A percentile compares a stretch with the other conserved stretches of the same genome.
Conservation (phyloP, 768 basidiomycete genomes). For the Cytidiella melzeri region DNA sequence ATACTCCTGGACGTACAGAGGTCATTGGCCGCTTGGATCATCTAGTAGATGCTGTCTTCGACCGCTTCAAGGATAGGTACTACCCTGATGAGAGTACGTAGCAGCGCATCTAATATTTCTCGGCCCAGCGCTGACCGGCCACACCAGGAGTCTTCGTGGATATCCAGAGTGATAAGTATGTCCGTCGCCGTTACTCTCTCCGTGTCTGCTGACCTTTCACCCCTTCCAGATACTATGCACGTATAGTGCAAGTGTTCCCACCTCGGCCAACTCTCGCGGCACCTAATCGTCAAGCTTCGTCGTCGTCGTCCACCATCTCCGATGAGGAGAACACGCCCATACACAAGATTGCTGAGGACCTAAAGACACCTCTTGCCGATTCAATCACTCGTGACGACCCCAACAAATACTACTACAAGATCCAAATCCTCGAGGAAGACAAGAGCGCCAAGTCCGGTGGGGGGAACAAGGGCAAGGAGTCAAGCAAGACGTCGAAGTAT, state of each 20-base stretch:
- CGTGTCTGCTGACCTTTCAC: slow-evolving; percentile 15
- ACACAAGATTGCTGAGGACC: slow-evolving; percentile 74
- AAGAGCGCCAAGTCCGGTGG: slow-evolving; percentile 55
- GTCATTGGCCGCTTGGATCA: slow-evolving; percentile 95
- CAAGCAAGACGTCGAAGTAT: slow-evolving; percentile 48
- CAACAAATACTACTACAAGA: slow-evolving; percentile 78
- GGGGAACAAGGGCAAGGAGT: slow-evolving; percentile 43
- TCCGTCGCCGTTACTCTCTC: slow-evolving; percentile 8
- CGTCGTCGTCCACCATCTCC: slow-evolving; percentile 29
- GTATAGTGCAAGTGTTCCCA: slow-evolving; percentile 72
- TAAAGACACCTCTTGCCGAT: slow-evolving; percentile 69
- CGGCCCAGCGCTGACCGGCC: not conserved
- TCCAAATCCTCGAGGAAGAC: slow-evolving; percentile 73
- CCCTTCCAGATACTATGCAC: slow-evolving; percentile 68
- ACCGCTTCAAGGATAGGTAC: slow-evolving; percentile 95
- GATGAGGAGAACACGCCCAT: slow-evolving; percentile 33
- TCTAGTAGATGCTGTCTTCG: slow-evolving; percentile 90
- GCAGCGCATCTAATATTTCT: not conserved
- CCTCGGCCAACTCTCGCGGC: slow-evolving; percentile 28
- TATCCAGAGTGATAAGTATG: slow-evolving; percentile 79
- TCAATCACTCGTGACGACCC: slow-evolving; percentile 73
- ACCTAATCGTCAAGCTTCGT: slow-evolving; percentile 23
- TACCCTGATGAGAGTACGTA: slow-evolving; percentile 83
- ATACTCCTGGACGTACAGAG: slow-evolving; percentile 71
- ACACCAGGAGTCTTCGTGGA: slow-evolving; percentile 80